phyloP scores from a whole-genome alignment of 169 alveolate genomes.

The Plasmodium malariae region DNA sequence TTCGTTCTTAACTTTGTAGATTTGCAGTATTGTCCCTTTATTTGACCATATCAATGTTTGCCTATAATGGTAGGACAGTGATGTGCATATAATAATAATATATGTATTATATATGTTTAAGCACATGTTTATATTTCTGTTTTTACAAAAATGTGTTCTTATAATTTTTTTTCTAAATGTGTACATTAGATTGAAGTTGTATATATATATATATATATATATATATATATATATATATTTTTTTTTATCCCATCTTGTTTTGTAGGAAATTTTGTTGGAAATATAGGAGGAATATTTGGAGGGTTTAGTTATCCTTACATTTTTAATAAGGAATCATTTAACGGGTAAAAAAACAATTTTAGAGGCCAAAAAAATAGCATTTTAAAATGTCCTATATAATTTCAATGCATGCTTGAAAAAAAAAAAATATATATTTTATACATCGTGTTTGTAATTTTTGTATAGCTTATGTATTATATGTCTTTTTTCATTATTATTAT shows the following conservation, averaged over 20 bases:
- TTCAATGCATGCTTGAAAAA: neutral
- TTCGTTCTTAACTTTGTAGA: conserved; percentile 9
- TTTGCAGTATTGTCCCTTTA: conserved; percentile 41
- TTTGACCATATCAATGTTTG: conserved; percentile 40
- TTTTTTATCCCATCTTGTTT: neutral
- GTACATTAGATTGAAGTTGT: neutral
- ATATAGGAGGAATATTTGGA: conserved; percentile 41
- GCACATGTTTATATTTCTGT: too few relatives aligned
- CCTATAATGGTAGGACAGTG: conserved; percentile 54
- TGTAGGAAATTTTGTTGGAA: conserved; percentile 70
- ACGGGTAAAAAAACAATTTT: conserved; percentile 1
- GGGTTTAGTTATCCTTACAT: conserved; percentile 50
- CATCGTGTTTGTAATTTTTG: too few relatives aligned
- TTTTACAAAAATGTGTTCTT: too few relatives aligned
- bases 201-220: neutral
- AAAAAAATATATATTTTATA: too few relatives aligned
- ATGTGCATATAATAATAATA: neutral
- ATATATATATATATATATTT: too few relatives aligned
- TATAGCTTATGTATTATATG: too few relatives aligned
- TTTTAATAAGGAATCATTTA: conserved; percentile 13
- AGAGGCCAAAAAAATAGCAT: too few relatives aligned
- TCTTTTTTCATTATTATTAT: too few relatives aligned
- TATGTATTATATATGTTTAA: neutral
- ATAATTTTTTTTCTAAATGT: neutral
- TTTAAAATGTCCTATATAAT: too few relatives aligned